Conservation (phyloP, 2,329 filamentous ascomycete species). For the Parafenestella ontariensis region DNA sequence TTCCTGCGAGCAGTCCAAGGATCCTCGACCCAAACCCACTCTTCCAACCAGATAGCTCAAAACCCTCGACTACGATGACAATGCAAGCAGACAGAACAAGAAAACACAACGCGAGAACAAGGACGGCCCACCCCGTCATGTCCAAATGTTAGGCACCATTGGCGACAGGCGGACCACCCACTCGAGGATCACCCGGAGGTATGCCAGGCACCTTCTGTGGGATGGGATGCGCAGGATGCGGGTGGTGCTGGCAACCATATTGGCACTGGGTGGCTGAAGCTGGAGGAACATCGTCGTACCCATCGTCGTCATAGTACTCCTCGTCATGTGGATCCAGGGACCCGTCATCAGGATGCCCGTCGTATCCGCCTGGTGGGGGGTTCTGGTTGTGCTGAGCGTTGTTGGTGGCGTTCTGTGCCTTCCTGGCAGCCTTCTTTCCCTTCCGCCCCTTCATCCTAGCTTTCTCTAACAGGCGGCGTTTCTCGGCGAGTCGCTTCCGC, state of each 20-base stretch:
- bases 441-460: conserved; percentile 93
- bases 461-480: conserved; percentile 84
- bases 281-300: conserved; percentile 41
- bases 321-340: conserved; percentile 43
- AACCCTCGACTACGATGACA: conserved; percentile 29
- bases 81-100: conserved; percentile 35
- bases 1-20: not conserved
- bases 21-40: not conserved
- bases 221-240: conserved; percentile 33
- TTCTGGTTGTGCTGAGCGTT: conserved; percentile 42
- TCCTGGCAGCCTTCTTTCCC: conserved; percentile 81
- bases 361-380: conserved; percentile 37
- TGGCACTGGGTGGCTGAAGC: conserved; percentile 32
- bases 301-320: conserved; percentile 48
- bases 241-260: conserved; percentile 41
- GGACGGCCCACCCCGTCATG: conserved; percentile 50
- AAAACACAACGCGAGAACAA: conserved; percentile 47
- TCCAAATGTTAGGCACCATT: conserved; percentile 45
- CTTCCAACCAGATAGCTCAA: not conserved
- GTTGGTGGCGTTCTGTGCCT: conserved; percentile 48
- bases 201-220: conserved; percentile 28
- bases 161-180: conserved; percentile 25
- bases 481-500: conserved; percentile 84
- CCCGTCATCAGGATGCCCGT: conserved; percentile 41
- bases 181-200: conserved; percentile 35